Conservation (phyloP, 202 grass and related monocot species). For the Schoenoplectus tabernaemontani region DNA sequence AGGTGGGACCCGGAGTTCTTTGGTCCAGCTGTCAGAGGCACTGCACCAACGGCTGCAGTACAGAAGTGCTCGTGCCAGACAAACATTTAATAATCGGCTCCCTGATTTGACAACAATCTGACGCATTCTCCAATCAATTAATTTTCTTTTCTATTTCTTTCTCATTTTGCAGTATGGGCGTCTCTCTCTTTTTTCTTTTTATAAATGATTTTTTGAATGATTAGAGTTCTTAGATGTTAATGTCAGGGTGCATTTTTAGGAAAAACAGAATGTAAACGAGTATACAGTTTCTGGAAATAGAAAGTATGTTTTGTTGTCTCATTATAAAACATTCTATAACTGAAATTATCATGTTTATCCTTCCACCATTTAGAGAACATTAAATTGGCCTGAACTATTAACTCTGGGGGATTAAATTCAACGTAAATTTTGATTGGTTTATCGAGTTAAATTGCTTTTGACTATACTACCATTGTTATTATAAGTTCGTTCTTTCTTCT, state of each 20-base stretch:
- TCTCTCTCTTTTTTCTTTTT: background rate
- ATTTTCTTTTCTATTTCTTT: background rate
- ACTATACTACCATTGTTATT: background rate
- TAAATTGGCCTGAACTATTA: background rate
- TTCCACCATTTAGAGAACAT: background rate
- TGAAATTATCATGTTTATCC: background rate
- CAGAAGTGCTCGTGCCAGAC: constrained; percentile 57
- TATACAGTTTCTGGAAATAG: background rate
- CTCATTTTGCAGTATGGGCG: constrained; percentile 1
- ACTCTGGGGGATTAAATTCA: background rate
- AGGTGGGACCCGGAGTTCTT: constrained; percentile 95
- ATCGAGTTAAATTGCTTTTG: background rate
- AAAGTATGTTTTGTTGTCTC: background rate
- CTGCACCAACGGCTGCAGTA: constrained; percentile 84
- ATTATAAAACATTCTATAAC: too few relatives aligned
- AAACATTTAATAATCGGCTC: constrained; percentile 55
- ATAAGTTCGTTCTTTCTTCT: background rate
- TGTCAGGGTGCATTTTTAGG: background rate
- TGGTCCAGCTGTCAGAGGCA: constrained; percentile 48
- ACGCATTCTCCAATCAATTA: background rate
- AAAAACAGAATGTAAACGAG: background rate
- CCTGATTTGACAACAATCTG: constrained; percentile 47
- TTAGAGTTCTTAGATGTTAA: constrained; percentile 13
- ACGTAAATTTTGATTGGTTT: background rate
- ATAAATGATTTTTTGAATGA: background rate